These are phyloP conservation scores for Actinomucor elegans DNA, from an alignment of 371 early-diverging fungal species.

Conservation along the genomic window DNA sequence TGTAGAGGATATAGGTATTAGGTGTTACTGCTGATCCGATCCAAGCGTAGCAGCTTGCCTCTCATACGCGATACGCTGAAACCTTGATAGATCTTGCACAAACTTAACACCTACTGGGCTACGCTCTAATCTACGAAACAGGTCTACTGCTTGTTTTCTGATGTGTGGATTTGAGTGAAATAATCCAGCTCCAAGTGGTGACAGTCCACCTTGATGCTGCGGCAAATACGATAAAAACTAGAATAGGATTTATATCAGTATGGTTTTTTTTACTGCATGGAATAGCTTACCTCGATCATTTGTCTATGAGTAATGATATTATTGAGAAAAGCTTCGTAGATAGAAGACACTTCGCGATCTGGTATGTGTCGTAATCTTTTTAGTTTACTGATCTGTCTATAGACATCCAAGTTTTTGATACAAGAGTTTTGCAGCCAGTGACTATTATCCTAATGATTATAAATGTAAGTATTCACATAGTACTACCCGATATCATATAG, in stretches of 20 bases:
- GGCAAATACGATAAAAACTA: constrained; percentile 79
- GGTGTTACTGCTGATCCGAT: no score
- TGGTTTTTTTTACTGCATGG: neutral
- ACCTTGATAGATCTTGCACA: constrained; percentile 41
- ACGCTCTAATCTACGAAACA: constrained; percentile 65
- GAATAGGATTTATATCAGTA: neutral
- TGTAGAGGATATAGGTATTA: no score
- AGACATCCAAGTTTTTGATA: constrained; percentile 68
- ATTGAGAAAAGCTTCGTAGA: constrained; percentile 66
- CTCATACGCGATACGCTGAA: constrained; percentile 47
- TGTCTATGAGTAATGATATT: constrained; percentile 70
- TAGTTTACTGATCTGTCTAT: constrained; percentile 66
- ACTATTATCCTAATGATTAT: constrained; percentile 61
- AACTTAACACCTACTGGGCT: constrained; percentile 59
- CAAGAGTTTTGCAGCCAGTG: constrained; percentile 52
- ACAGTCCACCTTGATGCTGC: constrained; percentile 80
- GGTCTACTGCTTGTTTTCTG: constrained; percentile 60
- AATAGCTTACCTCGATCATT: constrained; percentile 71
- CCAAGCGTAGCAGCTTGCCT: constrained; percentile 26
- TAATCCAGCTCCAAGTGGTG: constrained; percentile 79
- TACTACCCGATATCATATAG: no score
- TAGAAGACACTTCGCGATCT: constrained; percentile 62
- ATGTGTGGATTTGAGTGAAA: constrained; percentile 72
- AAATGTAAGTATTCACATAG: no score
- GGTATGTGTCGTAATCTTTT: constrained; percentile 57